phyloP scores from a whole-genome alignment of 2,329 filamentous ascomycete species.

The Fusarium multiceps region DNA sequence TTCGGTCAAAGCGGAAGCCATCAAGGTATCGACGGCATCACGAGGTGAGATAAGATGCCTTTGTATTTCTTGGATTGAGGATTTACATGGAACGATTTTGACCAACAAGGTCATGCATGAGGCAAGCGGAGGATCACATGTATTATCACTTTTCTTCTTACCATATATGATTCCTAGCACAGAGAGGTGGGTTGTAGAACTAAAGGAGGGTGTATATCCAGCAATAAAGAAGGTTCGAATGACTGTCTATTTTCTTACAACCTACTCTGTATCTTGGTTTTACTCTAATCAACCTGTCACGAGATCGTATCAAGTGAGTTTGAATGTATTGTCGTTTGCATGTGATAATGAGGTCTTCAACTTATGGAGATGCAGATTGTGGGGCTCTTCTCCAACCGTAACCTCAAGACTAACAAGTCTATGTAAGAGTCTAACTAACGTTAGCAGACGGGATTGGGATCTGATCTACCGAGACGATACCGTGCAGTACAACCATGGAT shows the following conservation, averaged over 20 bases:
- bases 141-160: constrained; percentile 32
- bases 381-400: constrained; percentile 32
- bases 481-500: constrained; percentile 5
- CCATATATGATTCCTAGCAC: constrained; percentile 10
- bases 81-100: background rate
- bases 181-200: constrained; percentile 21
- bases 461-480: constrained; percentile 1
- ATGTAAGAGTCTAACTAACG: background rate
- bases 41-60: background rate
- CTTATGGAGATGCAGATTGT: constrained; percentile 19
- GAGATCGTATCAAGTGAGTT: background rate
- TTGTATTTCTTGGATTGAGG: background rate
- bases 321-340: constrained; percentile 21
- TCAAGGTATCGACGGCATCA: constrained; percentile 2
- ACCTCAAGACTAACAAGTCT: background rate
- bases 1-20: constrained; percentile 11
- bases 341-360: constrained; percentile 35
- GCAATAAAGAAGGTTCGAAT: constrained; percentile 27
- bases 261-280: background rate
- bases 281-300: background rate
- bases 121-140: constrained; percentile 35
- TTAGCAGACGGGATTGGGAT: background rate
- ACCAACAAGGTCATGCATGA: constrained; percentile 18
- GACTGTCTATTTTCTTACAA: constrained; percentile 5
- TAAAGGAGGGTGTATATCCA: constrained; percentile 33